A percentile compares a stretch with the other conserved stretches of the same genome.
Conservation (phyloP, 2,329 filamentous ascomycete species). For the Colletotrichum cuscutae region DNA sequence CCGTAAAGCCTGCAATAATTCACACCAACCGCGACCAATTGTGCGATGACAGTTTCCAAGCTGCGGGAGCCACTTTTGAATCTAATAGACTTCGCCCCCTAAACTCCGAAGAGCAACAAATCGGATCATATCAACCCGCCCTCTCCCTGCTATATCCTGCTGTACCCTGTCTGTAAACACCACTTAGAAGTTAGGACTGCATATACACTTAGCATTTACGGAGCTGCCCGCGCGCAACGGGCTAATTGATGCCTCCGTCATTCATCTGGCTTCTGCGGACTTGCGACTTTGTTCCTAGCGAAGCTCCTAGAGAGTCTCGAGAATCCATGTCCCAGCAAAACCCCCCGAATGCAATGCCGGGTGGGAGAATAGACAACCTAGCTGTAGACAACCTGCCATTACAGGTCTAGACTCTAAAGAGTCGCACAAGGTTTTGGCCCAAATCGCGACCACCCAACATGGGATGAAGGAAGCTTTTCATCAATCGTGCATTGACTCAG, state of each 20-base stretch:
- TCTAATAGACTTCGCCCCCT: conserved; percentile 20
- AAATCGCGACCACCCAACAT: conserved; percentile 1
- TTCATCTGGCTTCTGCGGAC: background rate
- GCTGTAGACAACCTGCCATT: background rate
- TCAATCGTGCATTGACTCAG: conserved; percentile 17
- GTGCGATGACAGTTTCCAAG: conserved; percentile 15
- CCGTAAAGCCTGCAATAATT: background rate
- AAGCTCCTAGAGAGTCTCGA: background rate
- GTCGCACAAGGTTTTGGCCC: background rate
- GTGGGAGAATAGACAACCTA: background rate
- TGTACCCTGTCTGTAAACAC: background rate
- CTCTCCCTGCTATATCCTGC: background rate
- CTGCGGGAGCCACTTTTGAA: background rate
- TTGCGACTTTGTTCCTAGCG: no score
- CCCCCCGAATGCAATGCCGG: background rate
- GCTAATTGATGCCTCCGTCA: conserved; percentile 27
- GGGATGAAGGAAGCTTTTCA: conserved; percentile 22
- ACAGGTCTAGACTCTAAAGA: background rate
- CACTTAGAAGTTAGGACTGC: background rate
- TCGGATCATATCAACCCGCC: background rate
- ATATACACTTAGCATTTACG: background rate
- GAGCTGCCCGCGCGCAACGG: conserved; percentile 19
- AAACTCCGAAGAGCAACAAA: background rate
- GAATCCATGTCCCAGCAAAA: background rate
- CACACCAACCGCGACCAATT: conserved; percentile 8